Conservation (phyloP, 1,284 basidiomycete species). For the Neonothopanus nambi region DNA sequence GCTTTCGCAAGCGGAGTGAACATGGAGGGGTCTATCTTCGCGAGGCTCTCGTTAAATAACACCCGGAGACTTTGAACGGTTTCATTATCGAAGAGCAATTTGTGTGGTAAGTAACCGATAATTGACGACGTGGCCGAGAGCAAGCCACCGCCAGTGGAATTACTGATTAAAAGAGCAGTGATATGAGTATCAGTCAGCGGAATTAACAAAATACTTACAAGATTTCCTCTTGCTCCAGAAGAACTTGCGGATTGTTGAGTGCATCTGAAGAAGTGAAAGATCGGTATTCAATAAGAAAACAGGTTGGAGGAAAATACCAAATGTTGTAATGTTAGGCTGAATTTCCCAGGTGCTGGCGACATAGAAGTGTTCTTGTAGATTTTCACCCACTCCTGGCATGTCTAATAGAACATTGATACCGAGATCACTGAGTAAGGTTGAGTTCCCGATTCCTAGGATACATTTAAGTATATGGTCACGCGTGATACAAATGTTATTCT, state of each 20-base stretch:
- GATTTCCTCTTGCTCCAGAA: neutral
- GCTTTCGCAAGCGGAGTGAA: neutral
- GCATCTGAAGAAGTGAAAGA: neutral
- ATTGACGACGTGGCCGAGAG: neutral
- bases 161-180: neutral
- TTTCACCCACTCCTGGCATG: slow-evolving; percentile 31
- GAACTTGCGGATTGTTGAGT: neutral
- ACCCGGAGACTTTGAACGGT: neutral
- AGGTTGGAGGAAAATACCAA: neutral
- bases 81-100: neutral
- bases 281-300: neutral
- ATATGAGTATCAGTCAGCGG: neutral
- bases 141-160: neutral
- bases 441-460: slow-evolving; percentile 26
- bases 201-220: neutral
- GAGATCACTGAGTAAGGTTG: slow-evolving; percentile 23
- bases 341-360: slow-evolving; percentile 1
- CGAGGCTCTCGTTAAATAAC: neutral
- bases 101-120: neutral
- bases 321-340: slow-evolving; percentile 5
- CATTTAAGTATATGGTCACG: neutral
- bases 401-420: slow-evolving; percentile 26
- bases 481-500: neutral
- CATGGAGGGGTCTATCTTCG: neutral
- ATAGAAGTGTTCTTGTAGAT: slow-evolving; percentile 30